phyloP scores from a whole-genome alignment of 352 stramenopile species.

The Pythium sp. region DNA sequence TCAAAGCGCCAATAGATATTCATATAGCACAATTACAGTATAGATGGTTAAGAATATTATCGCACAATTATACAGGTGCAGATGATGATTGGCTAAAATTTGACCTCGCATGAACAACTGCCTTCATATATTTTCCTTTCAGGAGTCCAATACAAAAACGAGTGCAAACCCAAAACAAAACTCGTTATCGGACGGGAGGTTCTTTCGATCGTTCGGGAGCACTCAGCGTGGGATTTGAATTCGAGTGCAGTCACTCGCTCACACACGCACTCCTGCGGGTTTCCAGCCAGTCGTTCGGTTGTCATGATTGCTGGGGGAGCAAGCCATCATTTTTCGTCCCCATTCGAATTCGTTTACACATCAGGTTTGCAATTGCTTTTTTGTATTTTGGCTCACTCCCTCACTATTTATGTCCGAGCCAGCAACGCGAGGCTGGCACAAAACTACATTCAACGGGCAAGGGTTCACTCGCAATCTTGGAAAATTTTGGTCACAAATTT shows the following conservation, averaged over 20 bases:
- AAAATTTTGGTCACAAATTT: neutral
- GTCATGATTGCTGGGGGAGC: neutral
- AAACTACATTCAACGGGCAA: neutral
- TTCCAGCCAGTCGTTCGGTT: neutral
- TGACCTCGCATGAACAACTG: too few relatives aligned
- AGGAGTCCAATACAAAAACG: too few relatives aligned
- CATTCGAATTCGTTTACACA: neutral
- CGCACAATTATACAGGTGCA: neutral
- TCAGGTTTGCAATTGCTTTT: neutral
- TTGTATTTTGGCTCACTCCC: neutral
- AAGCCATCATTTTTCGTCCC: neutral
- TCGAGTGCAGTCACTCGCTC: neutral
- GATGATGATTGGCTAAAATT: neutral
- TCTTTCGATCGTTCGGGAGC: neutral
- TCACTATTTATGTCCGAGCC: neutral
- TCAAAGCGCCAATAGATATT: too few relatives aligned
- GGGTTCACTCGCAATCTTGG: too few relatives aligned
- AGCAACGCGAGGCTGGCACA: neutral
- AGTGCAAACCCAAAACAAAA: too few relatives aligned
- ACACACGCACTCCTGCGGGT: neutral
- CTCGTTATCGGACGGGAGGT: neutral
- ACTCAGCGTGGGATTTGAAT: neutral
- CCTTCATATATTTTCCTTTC: too few relatives aligned
- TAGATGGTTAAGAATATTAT: neutral
- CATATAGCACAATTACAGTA: neutral